These are phyloP conservation scores for Lasiosphaeria hispida DNA, from an alignment of 495 filamentous ascomycete genomes.

Conservation along the genomic window DNA sequence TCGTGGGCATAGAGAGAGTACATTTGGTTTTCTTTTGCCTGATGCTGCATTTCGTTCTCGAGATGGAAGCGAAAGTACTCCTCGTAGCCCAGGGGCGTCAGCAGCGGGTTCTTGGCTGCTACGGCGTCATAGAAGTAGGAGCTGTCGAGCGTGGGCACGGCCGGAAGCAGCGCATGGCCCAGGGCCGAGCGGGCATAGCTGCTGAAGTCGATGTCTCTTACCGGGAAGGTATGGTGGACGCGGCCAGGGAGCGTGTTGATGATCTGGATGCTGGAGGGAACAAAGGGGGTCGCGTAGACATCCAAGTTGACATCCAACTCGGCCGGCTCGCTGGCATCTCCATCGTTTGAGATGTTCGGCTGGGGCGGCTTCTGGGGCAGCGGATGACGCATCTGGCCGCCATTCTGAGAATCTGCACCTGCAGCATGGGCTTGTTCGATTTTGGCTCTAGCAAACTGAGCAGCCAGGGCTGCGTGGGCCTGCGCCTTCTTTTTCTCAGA, in stretches of 20 bases:
- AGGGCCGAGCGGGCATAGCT: neutral
- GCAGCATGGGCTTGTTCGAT: too few relatives aligned
- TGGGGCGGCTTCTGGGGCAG: too few relatives aligned
- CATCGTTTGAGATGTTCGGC: too few relatives aligned
- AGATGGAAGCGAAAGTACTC: conserved; percentile 21
- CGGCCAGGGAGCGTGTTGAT: conserved; percentile 27
- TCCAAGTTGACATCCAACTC: conserved; percentile 25
- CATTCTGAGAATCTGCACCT: too few relatives aligned
- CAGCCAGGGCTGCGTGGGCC: too few relatives aligned
- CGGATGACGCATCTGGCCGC: too few relatives aligned
- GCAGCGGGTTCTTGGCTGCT: neutral
- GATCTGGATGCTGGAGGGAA: conserved; percentile 27
- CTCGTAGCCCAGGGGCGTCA: conserved; percentile 18
- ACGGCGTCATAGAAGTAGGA: neutral
- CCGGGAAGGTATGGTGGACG: conserved; percentile 14
- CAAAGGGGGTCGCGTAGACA: conserved; percentile 35
- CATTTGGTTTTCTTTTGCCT: conserved; percentile 22
- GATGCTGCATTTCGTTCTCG: conserved; percentile 18
- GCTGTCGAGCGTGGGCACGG: neutral
- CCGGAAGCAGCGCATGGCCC: conserved; percentile 1
- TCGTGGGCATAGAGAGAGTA: conserved; percentile 24
- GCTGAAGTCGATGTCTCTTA: conserved; percentile 8
- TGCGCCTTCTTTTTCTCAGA: too few relatives aligned
- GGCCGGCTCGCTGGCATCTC: neutral
- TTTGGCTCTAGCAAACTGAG: too few relatives aligned